A percentile compares a stretch with the other conserved stretches of the same genome.
Conservation (phyloP, 495 filamentous ascomycete species). For the Pyronema omphalodes region DNA sequence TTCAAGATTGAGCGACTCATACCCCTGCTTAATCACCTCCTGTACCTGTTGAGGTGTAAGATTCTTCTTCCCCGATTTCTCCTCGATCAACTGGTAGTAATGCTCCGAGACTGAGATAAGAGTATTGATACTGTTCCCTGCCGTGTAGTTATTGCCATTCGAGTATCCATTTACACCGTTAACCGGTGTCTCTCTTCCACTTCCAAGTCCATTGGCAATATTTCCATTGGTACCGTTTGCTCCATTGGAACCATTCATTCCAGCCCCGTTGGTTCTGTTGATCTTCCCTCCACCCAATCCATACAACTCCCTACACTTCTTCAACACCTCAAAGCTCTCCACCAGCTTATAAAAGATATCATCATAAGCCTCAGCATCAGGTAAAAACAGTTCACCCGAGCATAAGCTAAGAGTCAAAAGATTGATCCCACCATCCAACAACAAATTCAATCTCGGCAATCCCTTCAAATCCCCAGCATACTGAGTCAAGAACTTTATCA, state of each 20-base stretch:
- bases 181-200: slow-evolving; percentile 19
- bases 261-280: too few relatives aligned
- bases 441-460: slow-evolving; percentile 37
- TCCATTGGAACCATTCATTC: slow-evolving; percentile 47
- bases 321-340: slow-evolving; percentile 67
- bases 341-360: slow-evolving; percentile 97
- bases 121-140: slow-evolving; percentile 50
- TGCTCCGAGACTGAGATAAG: slow-evolving; percentile 71
- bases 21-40: slow-evolving; percentile 85
- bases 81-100: slow-evolving; percentile 65
- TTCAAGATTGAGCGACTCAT: slow-evolving; percentile 56
- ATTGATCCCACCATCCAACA: slow-evolving; percentile 58
- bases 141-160: too few relatives aligned
- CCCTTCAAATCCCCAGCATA: slow-evolving; percentile 58
- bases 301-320: slow-evolving; percentile 67
- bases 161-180: slow-evolving; percentile 28
- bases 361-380: slow-evolving; percentile 72
- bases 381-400: slow-evolving; percentile 79
- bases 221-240: too few relatives aligned
- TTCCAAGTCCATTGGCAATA: neutral
- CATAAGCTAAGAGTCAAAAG: slow-evolving; percentile 77
- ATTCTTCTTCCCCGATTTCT: slow-evolving; percentile 37
- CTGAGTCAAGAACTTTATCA: slow-evolving; percentile 77
- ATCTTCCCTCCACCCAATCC: slow-evolving; percentile 29
- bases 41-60: slow-evolving; percentile 70